phyloP scores from a whole-genome alignment of 2,329 filamentous ascomycete species.

The Lasiodiplodia theobromae region DNA sequence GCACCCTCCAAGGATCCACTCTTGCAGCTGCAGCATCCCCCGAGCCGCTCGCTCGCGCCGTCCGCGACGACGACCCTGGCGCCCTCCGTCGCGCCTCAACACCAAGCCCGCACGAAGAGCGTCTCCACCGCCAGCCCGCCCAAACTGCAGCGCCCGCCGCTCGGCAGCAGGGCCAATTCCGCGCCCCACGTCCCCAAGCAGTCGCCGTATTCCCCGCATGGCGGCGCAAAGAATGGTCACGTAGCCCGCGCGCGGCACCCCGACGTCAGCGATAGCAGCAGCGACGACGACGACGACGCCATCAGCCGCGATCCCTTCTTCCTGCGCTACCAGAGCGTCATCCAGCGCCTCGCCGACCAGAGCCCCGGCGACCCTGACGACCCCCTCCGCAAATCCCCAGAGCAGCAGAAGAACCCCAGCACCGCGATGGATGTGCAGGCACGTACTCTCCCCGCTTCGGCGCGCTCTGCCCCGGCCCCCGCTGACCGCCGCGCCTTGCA shows the following conservation, averaged over 20 bases:
- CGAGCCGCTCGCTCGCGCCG: conserved; percentile 18
- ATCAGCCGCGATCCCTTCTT: conserved; percentile 51
- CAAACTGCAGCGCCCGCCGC: conserved; percentile 14
- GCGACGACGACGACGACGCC: conserved; percentile 36
- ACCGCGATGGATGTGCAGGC: conserved; percentile 26
- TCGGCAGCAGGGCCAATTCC: conserved; percentile 40
- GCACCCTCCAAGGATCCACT: background rate
- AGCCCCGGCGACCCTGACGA: conserved; percentile 18
- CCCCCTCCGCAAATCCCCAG: conserved; percentile 1
- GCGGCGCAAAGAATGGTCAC: conserved; percentile 28
- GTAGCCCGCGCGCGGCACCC: conserved; percentile 25
- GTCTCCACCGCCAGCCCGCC: conserved; percentile 26
- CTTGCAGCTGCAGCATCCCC: background rate
- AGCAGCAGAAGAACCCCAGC: conserved; percentile 32
- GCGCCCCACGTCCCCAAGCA: conserved; percentile 43
- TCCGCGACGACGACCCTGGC: conserved; percentile 14
- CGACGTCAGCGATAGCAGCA: conserved; percentile 39
- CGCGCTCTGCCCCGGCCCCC: conserved; percentile 31
- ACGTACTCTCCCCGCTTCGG: conserved; percentile 18
- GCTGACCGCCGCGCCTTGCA: conserved; percentile 18
- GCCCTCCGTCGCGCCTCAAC: conserved; percentile 19
- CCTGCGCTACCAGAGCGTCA: conserved; percentile 46
- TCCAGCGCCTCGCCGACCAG: conserved; percentile 35
- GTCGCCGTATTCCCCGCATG: conserved; percentile 18
- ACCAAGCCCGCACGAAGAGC: conserved; percentile 23